Evolutionary conservation across 1,284 basidiomycete genomes (phyloP), one percentile per base, ranked within the genome.

Genomic region (Limonomyces culmigenus): DNA sequence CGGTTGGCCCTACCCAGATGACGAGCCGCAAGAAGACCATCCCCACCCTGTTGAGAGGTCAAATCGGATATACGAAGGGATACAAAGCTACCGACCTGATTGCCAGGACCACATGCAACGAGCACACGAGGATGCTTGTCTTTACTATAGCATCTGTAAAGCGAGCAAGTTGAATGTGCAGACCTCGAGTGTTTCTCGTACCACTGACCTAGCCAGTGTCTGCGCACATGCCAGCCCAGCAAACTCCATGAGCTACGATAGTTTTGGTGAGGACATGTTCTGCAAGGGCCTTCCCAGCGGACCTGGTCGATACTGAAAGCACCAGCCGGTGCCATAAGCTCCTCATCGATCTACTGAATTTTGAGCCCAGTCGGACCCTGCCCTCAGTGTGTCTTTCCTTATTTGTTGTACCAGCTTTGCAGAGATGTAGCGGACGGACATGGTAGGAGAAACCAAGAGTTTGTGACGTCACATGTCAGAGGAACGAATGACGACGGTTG

Each of bases 161-260:
- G n/a, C n/a, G n/a, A n/a, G n/a, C n/a, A n/a, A n/a, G n/a, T n/a
- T n/a, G n/a, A n/a, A n/a, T n/a, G n/a, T n/a, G n/a, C n/a, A n/a
- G n/a, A n/a, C n/a, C n/a, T n/a, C n/a, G n/a, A n/a, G n/a, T n/a
- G n/a, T n/a, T n/a, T n/a, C n/a, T n/a, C n/a, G n/a, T n/a, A n/a
- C n/a, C n/a, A n/a, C n/a, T n/a, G n/a, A n/a, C 14, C 66, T 77
- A 12, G 78, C 77, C 1, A 97, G 61, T 0, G 85, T 73, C 54
- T 93, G 87, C 0, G 95, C 95, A 49, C 93, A 96, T 0, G 93
- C 80, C 12, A 97, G 62, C 0, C 95, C 95, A n/a, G 95, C 95
- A 2, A 99, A 70, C 51, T 99, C 93, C 92, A 98, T 98, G 19
- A 99, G 62, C 85, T 95, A 38, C 10, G 8, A 29, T 29, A 11